Evolutionary conservation across 768 basidiomycete species (phyloP), one percentile per base, ranked within the genome.

Genomic region (Collybia nuda): DNA sequence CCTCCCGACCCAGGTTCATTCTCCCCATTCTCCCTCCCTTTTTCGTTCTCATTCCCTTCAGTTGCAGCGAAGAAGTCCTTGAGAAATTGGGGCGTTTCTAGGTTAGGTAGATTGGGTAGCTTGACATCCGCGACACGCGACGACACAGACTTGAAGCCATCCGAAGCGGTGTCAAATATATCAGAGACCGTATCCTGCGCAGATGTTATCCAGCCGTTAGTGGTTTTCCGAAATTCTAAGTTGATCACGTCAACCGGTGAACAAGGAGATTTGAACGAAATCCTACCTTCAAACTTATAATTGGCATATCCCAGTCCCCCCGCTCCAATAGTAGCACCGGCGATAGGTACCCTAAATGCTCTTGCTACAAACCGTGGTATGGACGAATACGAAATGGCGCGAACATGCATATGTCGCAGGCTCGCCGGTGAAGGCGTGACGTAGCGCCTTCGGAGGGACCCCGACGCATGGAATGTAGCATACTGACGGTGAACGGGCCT

Each of bases 281-380:
- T 68, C 79, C 56, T 53, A 93, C 95, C 92, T 75, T 98, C 95
- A 60, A 96, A 86, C 72, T 94, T 94, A 75, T 96, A 96, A 66
- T 96, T 94, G 18, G 93, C 95, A 69, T 97, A 98, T 4, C 91
- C 92, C 50, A 96, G 72, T 0, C 92, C 87, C 8, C 95, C 95
- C 0, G 89, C 94, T 3, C 95, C 95, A 21, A 95, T 81, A 1
- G 92, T 92, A 29, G 86, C 88, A 5, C 89, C 93, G 14, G 92
- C 93, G 52, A 93, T 79, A 22, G 94, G 94, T 1, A 97, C 84
- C 44, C 88, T 77, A 61, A 97, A 93, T 0, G 93, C 93, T 40
- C 92, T 79, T 0, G 87, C 84, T 40, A 96, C 82, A 56, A 96
- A 90, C 56, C 85, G 76, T n/a, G 94, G 94, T 53, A 97, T 88